Conservation (phyloP, 2,329 filamentous ascomycete species). For the Diaporthe batatas region DNA sequence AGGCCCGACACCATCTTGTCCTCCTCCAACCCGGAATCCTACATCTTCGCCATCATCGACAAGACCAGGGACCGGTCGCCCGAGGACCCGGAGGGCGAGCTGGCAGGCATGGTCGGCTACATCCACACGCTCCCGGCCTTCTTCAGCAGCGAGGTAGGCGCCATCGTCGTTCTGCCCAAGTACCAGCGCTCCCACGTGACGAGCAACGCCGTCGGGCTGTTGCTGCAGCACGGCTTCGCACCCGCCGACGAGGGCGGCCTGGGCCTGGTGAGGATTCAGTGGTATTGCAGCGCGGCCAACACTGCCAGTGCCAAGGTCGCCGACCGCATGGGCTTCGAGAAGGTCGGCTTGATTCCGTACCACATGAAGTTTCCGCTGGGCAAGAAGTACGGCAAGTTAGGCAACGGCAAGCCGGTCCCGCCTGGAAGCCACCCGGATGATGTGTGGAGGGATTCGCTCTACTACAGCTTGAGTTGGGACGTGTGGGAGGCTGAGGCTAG, state of each 20-base stretch:
- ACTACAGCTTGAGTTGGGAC: constrained; percentile 50
- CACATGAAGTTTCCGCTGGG: constrained; percentile 47
- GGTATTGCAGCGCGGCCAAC: constrained; percentile 50
- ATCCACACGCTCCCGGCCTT: constrained; percentile 44
- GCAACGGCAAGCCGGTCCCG: constrained; percentile 46
- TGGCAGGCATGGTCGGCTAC: constrained; percentile 49
- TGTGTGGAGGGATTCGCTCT: constrained; percentile 47
- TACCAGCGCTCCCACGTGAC: constrained; percentile 54
- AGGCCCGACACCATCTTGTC: constrained; percentile 32
- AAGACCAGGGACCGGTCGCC: constrained; percentile 45
- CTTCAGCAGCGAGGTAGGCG: constrained; percentile 50
- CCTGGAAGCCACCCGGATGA: constrained; percentile 45
- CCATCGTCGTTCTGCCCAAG: constrained; percentile 51
- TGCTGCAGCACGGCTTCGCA: constrained; percentile 49
- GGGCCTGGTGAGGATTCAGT: constrained; percentile 51
- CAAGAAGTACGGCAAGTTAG: constrained; percentile 44
- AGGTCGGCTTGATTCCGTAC: constrained; percentile 52
- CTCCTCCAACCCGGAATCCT: constrained; percentile 36
- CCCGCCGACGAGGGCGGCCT: constrained; percentile 43
- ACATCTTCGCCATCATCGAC: constrained; percentile 49
- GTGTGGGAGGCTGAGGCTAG: constrained; percentile 46
- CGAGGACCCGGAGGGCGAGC: constrained; percentile 48
- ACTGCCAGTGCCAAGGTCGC: constrained; percentile 48
- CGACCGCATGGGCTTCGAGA: constrained; percentile 51
- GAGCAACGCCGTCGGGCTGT: constrained; percentile 51